Conservation (phyloP, 2,329 filamentous ascomycete species). For the Scleromitrula shiraiana region DNA sequence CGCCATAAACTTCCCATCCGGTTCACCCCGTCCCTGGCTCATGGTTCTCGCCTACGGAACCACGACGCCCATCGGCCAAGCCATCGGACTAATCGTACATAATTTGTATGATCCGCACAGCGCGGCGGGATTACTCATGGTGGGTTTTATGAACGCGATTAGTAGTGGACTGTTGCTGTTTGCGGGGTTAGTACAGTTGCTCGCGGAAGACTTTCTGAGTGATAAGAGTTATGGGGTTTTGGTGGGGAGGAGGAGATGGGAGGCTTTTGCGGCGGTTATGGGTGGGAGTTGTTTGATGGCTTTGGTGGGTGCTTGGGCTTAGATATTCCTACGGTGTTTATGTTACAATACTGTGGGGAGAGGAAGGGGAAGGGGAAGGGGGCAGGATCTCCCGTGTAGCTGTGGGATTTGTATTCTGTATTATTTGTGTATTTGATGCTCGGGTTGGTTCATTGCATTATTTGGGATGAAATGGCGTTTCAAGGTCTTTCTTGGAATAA, state of each 20-base stretch:
- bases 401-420: not conserved
- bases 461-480: no score
- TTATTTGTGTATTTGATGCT: no score
- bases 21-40: conserved; percentile 67
- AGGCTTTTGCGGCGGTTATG: conserved; percentile 55
- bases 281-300: conserved; percentile 56
- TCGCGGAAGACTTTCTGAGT: conserved; percentile 80
- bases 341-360: no score
- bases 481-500: no score
- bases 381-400: no score
- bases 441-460: no score
- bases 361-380: not conserved
- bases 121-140: conserved; percentile 68
- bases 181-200: conserved; percentile 73
- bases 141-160: conserved; percentile 82
- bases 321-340: no score
- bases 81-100: conserved; percentile 70
- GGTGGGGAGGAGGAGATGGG: conserved; percentile 47
- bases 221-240: conserved; percentile 55
- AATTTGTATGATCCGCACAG: conserved; percentile 73
- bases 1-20: conserved; percentile 67
- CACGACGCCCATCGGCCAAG: conserved; percentile 76
- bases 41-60: conserved; percentile 72
- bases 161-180: conserved; percentile 74
- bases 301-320: conserved; percentile 58